Percentiles rank a stretch among this genome's conserved stretches.
phyloP scores from a whole-genome alignment of 2,329 filamentous ascomycete genomes.

The Aurifilum marmelostoma region DNA sequence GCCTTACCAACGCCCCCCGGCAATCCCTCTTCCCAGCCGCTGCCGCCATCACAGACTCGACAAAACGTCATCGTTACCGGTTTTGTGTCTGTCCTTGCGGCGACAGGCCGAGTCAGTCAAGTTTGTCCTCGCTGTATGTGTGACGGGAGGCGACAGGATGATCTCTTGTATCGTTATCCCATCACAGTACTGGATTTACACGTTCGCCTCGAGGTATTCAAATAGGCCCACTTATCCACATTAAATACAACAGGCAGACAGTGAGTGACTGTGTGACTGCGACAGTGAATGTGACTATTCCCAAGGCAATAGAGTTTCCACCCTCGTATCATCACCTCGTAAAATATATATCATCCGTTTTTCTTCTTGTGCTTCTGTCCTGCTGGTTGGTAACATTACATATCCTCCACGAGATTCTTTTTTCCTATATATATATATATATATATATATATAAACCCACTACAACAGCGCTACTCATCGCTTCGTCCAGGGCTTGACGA shows the following conservation, averaged over 20 bases:
- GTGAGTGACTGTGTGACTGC: not conserved
- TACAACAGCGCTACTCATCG: not conserved
- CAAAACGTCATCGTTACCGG: conserved; percentile 6
- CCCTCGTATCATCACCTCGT: not conserved
- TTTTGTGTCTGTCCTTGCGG: not conserved
- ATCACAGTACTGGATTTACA: not conserved
- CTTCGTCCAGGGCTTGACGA: not conserved
- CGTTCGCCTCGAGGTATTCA: not conserved
- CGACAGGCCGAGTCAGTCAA: not conserved
- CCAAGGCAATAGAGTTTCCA: not conserved
- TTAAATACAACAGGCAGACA: not conserved
- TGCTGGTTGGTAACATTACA: not conserved
- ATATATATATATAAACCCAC: no score
- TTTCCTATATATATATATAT: not conserved
- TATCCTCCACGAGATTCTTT: not conserved
- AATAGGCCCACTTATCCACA: not conserved
- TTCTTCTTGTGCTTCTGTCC: not conserved
- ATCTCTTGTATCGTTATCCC: not conserved
- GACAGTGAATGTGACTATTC: not conserved
- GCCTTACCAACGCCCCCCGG: not conserved
- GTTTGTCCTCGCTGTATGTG: not conserved
- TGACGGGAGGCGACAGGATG: not conserved
- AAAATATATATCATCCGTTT: not conserved
- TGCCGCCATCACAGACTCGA: not conserved
- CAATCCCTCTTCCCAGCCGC: conserved; percentile 1